phyloP scores from a whole-genome alignment of 371 early-diverging fungal genomes.

The Coemansia sp. region DNA sequence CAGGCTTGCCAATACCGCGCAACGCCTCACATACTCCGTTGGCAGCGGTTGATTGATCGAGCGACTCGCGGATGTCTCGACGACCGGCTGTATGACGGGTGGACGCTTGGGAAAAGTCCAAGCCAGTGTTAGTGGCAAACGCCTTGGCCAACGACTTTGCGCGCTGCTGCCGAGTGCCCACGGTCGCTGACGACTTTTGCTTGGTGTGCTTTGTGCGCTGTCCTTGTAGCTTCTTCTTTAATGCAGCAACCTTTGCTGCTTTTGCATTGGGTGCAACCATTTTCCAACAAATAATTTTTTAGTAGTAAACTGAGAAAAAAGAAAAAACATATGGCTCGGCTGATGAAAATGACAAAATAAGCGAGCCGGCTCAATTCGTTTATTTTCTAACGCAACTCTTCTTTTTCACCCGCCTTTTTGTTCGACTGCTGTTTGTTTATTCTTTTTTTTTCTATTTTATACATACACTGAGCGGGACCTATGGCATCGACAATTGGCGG shows the following conservation, averaged over 20 bases:
- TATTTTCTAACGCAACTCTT: not conserved
- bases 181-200: not conserved
- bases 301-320: not conserved
- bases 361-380: not conserved
- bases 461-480: not conserved
- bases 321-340: not conserved
- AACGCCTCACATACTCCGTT: conserved; percentile 18
- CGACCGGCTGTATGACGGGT: conserved; percentile 41
- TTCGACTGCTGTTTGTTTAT: not conserved
- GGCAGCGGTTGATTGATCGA: conserved; percentile 18
- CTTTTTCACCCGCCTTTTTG: not conserved
- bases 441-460: conserved; percentile 1
- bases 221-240: conserved; percentile 35
- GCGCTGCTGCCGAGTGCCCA: conserved; percentile 15
- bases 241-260: conserved; percentile 18
- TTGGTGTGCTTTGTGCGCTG: not conserved
- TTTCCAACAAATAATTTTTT: not conserved
- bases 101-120: conserved; percentile 10
- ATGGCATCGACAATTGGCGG: conserved; percentile 7
- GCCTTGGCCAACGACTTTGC: conserved; percentile 8
- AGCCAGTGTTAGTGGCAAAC: not conserved
- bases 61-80: conserved; percentile 20
- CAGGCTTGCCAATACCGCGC: conserved; percentile 23
- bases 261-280: conserved; percentile 16
- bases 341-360: not conserved